A percentile compares a stretch with the other conserved stretches of the same genome.
Evolutionary conservation across 2,329 filamentous ascomycete species (phyloP).

Genomic region (Stachybotrys elegans): DNA sequence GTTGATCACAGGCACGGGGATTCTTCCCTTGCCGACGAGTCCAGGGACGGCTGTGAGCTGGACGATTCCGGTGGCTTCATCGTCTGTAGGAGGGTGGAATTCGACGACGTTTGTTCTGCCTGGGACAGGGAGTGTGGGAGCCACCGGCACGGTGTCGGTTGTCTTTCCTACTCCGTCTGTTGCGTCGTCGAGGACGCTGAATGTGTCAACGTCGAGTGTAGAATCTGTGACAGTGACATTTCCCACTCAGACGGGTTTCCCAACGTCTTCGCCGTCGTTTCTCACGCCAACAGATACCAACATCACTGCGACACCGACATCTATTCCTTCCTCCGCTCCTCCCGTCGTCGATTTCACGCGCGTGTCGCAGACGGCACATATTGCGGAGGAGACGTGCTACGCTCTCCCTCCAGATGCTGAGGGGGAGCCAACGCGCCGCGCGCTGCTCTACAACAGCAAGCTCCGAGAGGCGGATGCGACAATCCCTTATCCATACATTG

Average conservation of each 20-base stretch:
- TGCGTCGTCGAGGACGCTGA: background rate
- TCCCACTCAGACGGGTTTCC: no score
- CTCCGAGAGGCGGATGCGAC: slow-evolving; percentile 22
- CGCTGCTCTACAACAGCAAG: slow-evolving; percentile 24
- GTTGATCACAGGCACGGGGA: no score
- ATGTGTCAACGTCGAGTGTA: background rate
- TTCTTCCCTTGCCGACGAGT: no score
- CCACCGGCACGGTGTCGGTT: no score
- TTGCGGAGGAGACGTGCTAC: slow-evolving; percentile 24
- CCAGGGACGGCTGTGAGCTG: no score
- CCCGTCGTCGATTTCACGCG: slow-evolving; percentile 26
- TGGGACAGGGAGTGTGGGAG: no score
- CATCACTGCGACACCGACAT: slow-evolving; percentile 7
- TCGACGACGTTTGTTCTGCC: no score
- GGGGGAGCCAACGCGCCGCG: slow-evolving; percentile 17
- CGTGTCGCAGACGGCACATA: slow-evolving; percentile 21
- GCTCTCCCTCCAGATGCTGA: slow-evolving; percentile 17
- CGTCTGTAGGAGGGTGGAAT: no score
- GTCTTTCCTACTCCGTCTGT: no score
- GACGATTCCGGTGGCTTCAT: no score
- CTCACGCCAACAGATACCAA: background rate
- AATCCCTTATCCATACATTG: slow-evolving; percentile 30
- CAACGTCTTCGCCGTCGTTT: background rate
- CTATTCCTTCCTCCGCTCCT: slow-evolving; percentile 11
- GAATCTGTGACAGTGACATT: background rate